These are phyloP conservation scores for Lecanicillium sp. DNA, from an alignment of 2,329 filamentous ascomycete genomes.

Conservation along the genomic window DNA sequence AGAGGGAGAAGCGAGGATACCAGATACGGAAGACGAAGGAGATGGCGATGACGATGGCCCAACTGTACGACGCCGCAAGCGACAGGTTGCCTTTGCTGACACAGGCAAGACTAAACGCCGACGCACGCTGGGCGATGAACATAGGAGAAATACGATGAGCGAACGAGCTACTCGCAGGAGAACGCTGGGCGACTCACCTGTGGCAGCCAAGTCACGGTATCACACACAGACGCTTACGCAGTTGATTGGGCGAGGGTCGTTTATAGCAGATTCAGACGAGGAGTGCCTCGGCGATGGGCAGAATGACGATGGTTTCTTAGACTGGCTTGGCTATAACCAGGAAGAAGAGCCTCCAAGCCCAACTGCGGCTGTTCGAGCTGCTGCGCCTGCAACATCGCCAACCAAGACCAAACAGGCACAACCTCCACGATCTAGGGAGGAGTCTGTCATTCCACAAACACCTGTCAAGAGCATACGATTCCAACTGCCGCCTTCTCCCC, in stretches of 20 bases:
- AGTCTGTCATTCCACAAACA: constrained; percentile 33
- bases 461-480: constrained; percentile 25
- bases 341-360: constrained; percentile 16
- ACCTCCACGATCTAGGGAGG: constrained; percentile 15
- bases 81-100: constrained; percentile 3
- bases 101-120: constrained; percentile 15
- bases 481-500: constrained; percentile 36
- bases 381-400: constrained; percentile 11
- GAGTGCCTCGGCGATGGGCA: constrained; percentile 13
- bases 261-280: constrained; percentile 30
- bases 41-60: constrained; percentile 6
- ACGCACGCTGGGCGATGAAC: constrained; percentile 19
- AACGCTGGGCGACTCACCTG: constrained; percentile 10
- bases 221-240: constrained; percentile 36
- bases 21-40: constrained; percentile 13
- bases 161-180: constrained; percentile 13
- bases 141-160: constrained; percentile 10
- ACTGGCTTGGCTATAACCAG: constrained; percentile 20
- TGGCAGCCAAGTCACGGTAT: constrained; percentile 17
- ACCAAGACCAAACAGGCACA: constrained; percentile 7
- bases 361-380: constrained; percentile 7
- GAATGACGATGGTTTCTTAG: constrained; percentile 20
- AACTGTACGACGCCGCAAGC: background rate
- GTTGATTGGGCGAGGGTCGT: constrained; percentile 20
- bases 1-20: constrained; percentile 15